These are phyloP conservation scores for Sambucus nigra DNA, from an alignment of 129 eudicot species.

Conservation along the genomic window DNA sequence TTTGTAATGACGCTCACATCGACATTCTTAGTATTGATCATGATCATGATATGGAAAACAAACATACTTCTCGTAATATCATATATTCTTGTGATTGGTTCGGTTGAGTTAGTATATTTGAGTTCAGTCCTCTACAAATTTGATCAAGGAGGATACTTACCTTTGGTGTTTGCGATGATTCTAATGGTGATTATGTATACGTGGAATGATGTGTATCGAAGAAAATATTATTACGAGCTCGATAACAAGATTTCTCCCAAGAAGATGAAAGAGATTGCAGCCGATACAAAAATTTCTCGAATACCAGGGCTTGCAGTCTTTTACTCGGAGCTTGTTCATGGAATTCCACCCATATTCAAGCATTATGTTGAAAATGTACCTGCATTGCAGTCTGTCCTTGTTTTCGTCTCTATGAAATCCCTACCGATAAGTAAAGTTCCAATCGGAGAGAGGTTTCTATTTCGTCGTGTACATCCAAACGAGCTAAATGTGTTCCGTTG, in stretches of 20 bases:
- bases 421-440: conserved; percentile 65
- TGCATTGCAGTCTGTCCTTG: conserved; percentile 62
- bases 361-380: conserved; percentile 55
- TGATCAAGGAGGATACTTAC: conserved; percentile 50
- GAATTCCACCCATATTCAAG: conserved; percentile 74
- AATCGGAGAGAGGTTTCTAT: conserved; percentile 56
- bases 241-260: conserved; percentile 47
- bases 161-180: conserved; percentile 39
- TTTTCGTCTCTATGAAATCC: conserved; percentile 65
- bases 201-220: conserved; percentile 64
- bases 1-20: conserved; percentile 78
- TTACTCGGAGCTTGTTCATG: conserved; percentile 78
- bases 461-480: conserved; percentile 46
- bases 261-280: conserved; percentile 24
- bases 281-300: conserved; percentile 11
- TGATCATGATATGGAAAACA: conserved; percentile 80
- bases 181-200: conserved; percentile 46
- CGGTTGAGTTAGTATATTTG: conserved; percentile 46
- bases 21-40: conserved; percentile 47
- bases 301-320: conserved; percentile 59
- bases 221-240: conserved; percentile 55
- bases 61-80: conserved; percentile 32
- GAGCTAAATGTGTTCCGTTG: conserved; percentile 59
- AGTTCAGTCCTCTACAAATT: conserved; percentile 67
- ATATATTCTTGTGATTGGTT: conserved; percentile 36